These are phyloP conservation scores for Xanthoconium purpureum DNA, from an alignment of 768 basidiomycete species.

Conservation along the genomic window DNA sequence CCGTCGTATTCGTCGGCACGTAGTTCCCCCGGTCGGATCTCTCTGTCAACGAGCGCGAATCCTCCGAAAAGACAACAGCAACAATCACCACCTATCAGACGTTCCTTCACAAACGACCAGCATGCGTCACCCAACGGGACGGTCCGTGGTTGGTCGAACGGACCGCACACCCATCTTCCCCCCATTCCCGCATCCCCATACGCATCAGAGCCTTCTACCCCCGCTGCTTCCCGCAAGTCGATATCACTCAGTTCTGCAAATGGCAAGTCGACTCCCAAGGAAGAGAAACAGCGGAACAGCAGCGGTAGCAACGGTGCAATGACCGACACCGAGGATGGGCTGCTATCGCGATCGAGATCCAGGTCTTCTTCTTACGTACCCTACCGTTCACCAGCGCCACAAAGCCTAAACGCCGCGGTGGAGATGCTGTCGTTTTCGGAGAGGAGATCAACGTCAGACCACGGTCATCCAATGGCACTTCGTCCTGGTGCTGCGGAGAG, in stretches of 20 bases:
- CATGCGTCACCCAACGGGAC: conserved; percentile 26
- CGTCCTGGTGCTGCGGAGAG: conserved; percentile 19
- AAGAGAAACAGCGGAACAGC: conserved; percentile 31
- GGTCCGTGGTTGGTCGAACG: conserved; percentile 34
- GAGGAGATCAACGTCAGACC: conserved; percentile 29
- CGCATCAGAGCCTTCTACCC: conserved; percentile 55
- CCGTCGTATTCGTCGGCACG: conserved; percentile 35
- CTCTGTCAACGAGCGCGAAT: conserved; percentile 18
- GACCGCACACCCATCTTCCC: conserved; percentile 41
- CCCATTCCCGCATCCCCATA: conserved; percentile 72
- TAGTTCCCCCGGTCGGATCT: conserved; percentile 32
- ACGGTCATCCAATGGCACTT: conserved; percentile 19
- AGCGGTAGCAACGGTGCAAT: conserved; percentile 26
- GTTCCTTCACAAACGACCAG: conserved; percentile 33
- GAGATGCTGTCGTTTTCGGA: conserved; percentile 51
- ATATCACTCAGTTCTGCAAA: conserved; percentile 32
- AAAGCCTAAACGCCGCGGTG: conserved; percentile 69
- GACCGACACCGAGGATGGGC: conserved; percentile 35
- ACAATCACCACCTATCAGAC: conserved; percentile 26
- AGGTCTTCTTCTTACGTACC: conserved; percentile 57
- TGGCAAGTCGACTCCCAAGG: conserved; percentile 32
- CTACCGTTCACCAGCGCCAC: conserved; percentile 55
- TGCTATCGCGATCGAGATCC: conserved; percentile 45
- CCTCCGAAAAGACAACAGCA: conserved; percentile 28
- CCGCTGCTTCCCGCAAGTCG: conserved; percentile 53